Evolutionary conservation across 1,284 basidiomycete genomes (phyloP), one percentile per base, ranked within the genome.

Genomic region (Exobasidium rhododendri): DNA sequence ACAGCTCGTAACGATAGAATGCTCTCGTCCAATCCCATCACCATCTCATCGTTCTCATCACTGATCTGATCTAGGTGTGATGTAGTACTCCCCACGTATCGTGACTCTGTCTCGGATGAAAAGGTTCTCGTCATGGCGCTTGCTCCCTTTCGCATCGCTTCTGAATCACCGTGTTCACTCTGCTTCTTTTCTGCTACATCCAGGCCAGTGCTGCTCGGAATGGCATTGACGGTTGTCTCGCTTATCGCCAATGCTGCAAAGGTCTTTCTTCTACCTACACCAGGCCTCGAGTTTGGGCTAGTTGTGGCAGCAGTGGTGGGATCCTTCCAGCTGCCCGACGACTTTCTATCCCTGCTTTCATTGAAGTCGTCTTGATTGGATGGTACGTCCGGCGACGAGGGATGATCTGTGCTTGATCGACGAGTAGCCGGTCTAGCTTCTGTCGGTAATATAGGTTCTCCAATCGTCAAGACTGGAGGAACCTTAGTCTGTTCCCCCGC

Each of bases 1-100:
- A 72, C 70, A 4, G 70, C 66, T 3, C 62, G 54, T 14, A 72
- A 63, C 31, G 70, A 72, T 4, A 71, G 56, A 32, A 70, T 65
- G 60, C 68, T 70, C 30, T 72, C 68, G 14, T 62, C 62, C 24
- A 72, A 30, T 30, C 47, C 26, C 24, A 35, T 47, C 3, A 3
- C n/a, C n/a, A 3, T 22, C 55, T 50, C 17, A 40, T 40, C 35
- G 10, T 10, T 10, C 35, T 40, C 35, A 10, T 40, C 35, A 10
- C 35, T 17, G 17, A 10, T 17, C 35, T 7, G 35, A 40, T 40
- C 35, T 10, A 40, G 17, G 7, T 40, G 35, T 40, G 35, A 10
- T 10, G 35, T 40, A 10, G 35, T 17, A 40, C 35, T 40, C 17
- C 35, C 35, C n/a, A n/a, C n/a, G n/a, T n/a, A n/a, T n/a, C n/a